A percentile compares a stretch with the other conserved stretches of the same genome.
These are phyloP conservation scores for Rhodotorula kratochvilovae DNA, from an alignment of 768 basidiomycete genomes.

Conservation along the genomic window DNA sequence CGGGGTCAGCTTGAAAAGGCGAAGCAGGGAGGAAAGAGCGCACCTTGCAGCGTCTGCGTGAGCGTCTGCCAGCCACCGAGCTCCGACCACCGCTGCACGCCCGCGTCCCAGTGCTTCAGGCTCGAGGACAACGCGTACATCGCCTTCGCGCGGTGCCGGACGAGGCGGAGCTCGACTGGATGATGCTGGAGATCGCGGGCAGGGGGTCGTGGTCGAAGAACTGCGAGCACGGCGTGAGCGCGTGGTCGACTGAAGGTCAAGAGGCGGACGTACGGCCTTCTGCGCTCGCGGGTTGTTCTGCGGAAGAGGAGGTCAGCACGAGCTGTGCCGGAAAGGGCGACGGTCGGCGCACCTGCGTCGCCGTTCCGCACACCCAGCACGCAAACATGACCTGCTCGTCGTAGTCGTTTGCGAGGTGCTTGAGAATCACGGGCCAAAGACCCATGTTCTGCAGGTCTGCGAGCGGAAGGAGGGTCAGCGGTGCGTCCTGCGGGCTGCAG, in stretches of 20 bases:
- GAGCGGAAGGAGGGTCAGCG: not conserved
- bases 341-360: constrained; percentile 51
- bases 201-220: constrained; percentile 59
- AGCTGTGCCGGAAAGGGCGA: not conserved
- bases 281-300: constrained; percentile 88
- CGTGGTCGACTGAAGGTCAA: not conserved
- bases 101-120: constrained; percentile 69
- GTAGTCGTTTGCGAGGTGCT: constrained; percentile 58
- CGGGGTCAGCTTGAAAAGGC: not conserved
- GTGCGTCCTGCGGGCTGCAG: too few species aligned
- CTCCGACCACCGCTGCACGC: constrained; percentile 57
- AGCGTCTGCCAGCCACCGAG: constrained; percentile 42
- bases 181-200: constrained; percentile 59
- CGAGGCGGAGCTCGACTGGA: constrained; percentile 50
- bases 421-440: constrained; percentile 73
- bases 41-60: constrained; percentile 24
- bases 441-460: constrained; percentile 68
- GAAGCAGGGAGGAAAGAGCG: not conserved
- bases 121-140: constrained; percentile 74
- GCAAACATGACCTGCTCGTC: constrained; percentile 63
- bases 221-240: constrained; percentile 9
- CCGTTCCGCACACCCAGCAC: constrained; percentile 83
- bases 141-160: constrained; percentile 52
- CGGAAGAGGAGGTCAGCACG: not conserved
- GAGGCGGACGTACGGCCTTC: constrained; percentile 55